Base-by-base conservation (phyloP, 2,329 filamentous ascomycete species). In the Talaromyces sp. region DNA sequence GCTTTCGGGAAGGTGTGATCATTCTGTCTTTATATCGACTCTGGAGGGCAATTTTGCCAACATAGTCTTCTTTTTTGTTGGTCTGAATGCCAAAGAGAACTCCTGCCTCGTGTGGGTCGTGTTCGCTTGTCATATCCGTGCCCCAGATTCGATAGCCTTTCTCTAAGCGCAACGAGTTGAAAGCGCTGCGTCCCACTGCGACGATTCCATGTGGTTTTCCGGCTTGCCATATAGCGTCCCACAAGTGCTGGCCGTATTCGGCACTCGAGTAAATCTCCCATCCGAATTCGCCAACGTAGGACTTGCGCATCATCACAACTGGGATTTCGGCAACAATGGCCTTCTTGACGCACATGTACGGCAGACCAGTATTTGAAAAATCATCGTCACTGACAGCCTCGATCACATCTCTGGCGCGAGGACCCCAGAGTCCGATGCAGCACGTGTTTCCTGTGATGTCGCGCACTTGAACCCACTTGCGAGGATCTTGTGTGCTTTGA, bases 221-320 rank as follows among this genome's bases (percentile, higher is more conserved):
- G 1, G 83, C 82, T 32, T 80, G 69, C 76, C 74, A 86, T 1
- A 88, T 70, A 0, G 76, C 75, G 63, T 87, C 84, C 86, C 86
- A 88, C 0, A 88, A 73, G 1, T 78, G 74, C 13, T 79, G 78
- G 0, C 85, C 85, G 46, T 82, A 80, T 27, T 87, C 85, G 0
- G 85, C 82, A 35, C 77, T 85, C 1, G 84, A 79, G 62, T 86
- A 83, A 21, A 88, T 79, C 67, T 88, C 85, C 84, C 84, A 88
- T 1, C 86, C 85, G 0, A 78, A 72, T 64, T 88, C 85, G 6
- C 86, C 85, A 4, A 88, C 82, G 56, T 83, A 85, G 0, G 85
- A 87, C 41, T 85, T 77, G 2, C 83, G 78, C 66, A 86, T 79
- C 0, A 77, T 78, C 0, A 77, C 81, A 2, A 86, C 83, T 0